These are phyloP conservation scores for Penicillium maclennaniae DNA, from an alignment of 495 filamentous ascomycete species.

Conservation along the genomic window DNA sequence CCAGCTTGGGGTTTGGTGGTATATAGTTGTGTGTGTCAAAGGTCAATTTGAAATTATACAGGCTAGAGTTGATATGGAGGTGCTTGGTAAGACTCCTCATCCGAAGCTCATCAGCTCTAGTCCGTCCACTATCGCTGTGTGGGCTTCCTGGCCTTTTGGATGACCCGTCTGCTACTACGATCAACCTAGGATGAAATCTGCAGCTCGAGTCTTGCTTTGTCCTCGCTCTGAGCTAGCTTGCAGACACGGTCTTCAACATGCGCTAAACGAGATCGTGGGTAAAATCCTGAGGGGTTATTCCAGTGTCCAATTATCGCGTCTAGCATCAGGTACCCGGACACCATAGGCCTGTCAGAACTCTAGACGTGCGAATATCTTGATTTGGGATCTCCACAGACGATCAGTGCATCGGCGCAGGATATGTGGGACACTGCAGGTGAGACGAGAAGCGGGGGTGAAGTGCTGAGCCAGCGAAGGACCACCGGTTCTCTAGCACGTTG, in stretches of 20 bases:
- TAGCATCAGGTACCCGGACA: background rate
- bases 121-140: background rate
- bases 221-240: background rate
- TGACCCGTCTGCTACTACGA: background rate
- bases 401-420: constrained; percentile 3
- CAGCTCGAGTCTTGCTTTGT: background rate
- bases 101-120: background rate
- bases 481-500: background rate
- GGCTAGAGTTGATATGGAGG: background rate
- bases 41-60: background rate
- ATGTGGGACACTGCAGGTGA: constrained; percentile 3
- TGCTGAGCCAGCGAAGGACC: constrained; percentile 2
- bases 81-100: background rate
- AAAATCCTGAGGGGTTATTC: background rate
- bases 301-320: background rate
- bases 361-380: constrained; percentile 12
- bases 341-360: constrained; percentile 11
- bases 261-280: background rate
- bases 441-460: constrained; percentile 5
- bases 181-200: background rate
- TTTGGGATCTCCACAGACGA: constrained; percentile 4
- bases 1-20: background rate
- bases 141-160: background rate
- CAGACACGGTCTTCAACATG: background rate
- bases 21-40: background rate